Evolutionary conservation across 208 protist species (phyloP).

Genomic region (Vickermania ingenoplastis): DNA sequence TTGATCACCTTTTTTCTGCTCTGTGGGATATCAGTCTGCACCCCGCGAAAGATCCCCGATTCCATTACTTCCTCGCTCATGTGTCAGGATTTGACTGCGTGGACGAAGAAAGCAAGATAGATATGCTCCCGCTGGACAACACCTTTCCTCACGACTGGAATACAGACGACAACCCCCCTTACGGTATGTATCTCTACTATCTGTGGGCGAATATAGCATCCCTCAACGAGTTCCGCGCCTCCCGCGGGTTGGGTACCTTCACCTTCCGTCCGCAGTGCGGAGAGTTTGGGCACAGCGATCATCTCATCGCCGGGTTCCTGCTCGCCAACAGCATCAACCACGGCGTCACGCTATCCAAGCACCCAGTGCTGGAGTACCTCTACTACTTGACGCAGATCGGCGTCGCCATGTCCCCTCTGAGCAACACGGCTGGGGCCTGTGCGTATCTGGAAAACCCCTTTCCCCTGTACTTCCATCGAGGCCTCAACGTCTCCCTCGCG

Average conservation of each 20-base stretch:
- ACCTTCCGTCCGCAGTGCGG: constrained; percentile 96
- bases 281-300: constrained; percentile 87
- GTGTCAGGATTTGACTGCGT: constrained; percentile 95
- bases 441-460: constrained; percentile 95
- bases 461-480: constrained; percentile 91
- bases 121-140: constrained; percentile 55
- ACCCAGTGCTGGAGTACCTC: constrained; percentile 96
- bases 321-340: constrained; percentile 94
- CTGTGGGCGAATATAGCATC: constrained; percentile 97
- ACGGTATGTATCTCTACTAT: constrained; percentile 97
- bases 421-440: constrained; percentile 96
- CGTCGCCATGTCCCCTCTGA: constrained; percentile 97
- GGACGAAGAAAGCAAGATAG: constrained; percentile 95
- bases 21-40: constrained; percentile 97
- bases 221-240: constrained; percentile 93
- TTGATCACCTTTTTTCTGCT: constrained; percentile 96
- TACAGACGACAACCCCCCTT: constrained; percentile 94
- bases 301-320: constrained; percentile 92
- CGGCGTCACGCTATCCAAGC: constrained; percentile 92
- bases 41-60: constrained; percentile 90
- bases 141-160: constrained; percentile 90
- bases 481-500: constrained; percentile 96
- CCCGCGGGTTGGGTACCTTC: constrained; percentile 75
- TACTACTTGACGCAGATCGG: constrained; percentile 97
- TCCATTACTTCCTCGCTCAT: constrained; percentile 94